Evolutionary conservation across 192 early-diverging fungal species (phyloP).

Genomic region (Entomortierella chlamydospora): DNA sequence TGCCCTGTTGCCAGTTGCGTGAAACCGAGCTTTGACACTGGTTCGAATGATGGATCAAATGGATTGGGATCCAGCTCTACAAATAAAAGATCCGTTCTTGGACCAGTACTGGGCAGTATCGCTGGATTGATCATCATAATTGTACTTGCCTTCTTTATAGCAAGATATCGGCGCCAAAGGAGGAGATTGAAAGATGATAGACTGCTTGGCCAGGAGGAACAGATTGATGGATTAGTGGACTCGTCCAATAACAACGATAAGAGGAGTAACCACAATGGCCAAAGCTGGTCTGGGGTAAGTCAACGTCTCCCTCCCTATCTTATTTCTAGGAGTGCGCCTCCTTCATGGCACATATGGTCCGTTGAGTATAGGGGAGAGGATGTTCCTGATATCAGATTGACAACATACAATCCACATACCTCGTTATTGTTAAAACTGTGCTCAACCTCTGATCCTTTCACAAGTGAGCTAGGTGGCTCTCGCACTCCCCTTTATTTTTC

Average conservation of each 20-base stretch:
- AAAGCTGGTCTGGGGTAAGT: slow-evolving; percentile 20
- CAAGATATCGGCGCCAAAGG: background rate
- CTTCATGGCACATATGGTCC: background rate
- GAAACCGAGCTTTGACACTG: slow-evolving; percentile 34
- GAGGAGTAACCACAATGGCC: slow-evolving; percentile 2
- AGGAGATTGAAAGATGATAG: slow-evolving; percentile 1
- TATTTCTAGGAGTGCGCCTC: background rate
- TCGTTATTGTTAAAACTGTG: background rate
- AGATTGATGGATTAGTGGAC: background rate
- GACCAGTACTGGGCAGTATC: slow-evolving; percentile 23
- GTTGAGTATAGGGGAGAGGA: too few relatives aligned
- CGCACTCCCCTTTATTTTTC: slow-evolving; percentile 1
- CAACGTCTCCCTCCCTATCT: background rate
- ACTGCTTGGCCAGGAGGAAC: slow-evolving; percentile 1
- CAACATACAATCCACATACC: too few relatives aligned
- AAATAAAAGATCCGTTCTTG: slow-evolving; percentile 9
- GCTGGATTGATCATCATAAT: slow-evolving; percentile 12
- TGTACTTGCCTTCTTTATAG: slow-evolving; percentile 4
- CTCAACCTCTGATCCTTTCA: background rate
- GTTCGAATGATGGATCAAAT: background rate
- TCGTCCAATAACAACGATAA: background rate
- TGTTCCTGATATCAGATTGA: background rate
- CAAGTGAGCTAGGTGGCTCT: slow-evolving; percentile 11
- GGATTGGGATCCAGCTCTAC: background rate
- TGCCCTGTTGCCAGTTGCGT: slow-evolving; percentile 41